Percentiles rank a stretch among this genome's conserved stretches.
These are phyloP conservation scores for Scheffersomyces cryptocercus DNA, from an alignment of 1,139 yeast genomes.

Conservation along the genomic window DNA sequence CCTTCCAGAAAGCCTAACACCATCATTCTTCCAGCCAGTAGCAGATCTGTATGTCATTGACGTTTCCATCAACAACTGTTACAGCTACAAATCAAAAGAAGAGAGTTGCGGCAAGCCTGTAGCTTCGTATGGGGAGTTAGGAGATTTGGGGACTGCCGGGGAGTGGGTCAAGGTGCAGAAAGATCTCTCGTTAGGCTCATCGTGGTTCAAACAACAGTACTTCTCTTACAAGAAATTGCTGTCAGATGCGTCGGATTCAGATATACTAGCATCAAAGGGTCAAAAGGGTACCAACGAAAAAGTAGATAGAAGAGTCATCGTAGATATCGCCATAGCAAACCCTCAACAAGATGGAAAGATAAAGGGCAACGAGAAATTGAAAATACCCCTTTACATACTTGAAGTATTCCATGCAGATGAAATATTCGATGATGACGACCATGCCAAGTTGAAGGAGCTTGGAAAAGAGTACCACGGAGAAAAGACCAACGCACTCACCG, in stretches of 20 bases:
- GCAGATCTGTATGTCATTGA: conserved; percentile 41
- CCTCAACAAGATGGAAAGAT: conserved; percentile 27
- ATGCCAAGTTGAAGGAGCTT: conserved; percentile 11
- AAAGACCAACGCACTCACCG: conserved; percentile 11
- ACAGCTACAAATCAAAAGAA: conserved; percentile 22
- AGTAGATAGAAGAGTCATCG: conserved; percentile 22
- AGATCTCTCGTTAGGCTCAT: conserved; percentile 37
- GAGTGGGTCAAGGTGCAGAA: conserved; percentile 41
- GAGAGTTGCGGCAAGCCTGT: conserved; percentile 36
- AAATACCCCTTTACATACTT: conserved; percentile 31
- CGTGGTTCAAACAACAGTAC: conserved; percentile 33
- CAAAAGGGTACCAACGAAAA: conserved; percentile 4
- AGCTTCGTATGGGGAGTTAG: conserved; percentile 27
- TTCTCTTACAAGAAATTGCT: conserved; percentile 35
- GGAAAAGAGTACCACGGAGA: conserved; percentile 13
- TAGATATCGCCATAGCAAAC: conserved; percentile 41
- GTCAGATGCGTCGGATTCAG: conserved; percentile 18
- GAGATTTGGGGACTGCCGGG: conserved; percentile 26
- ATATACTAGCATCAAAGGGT: conserved; percentile 2
- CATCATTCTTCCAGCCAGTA: conserved; percentile 43
- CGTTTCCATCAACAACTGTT: conserved; percentile 34
- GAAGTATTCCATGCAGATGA: conserved; percentile 28
- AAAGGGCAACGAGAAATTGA: conserved; percentile 32
- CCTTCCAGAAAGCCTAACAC: conserved; percentile 33
- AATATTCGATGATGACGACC: conserved; percentile 31